Base-by-base conservation (phyloP, 1,139 yeast genomes). In the Blastobotrys malaysiensis region DNA sequence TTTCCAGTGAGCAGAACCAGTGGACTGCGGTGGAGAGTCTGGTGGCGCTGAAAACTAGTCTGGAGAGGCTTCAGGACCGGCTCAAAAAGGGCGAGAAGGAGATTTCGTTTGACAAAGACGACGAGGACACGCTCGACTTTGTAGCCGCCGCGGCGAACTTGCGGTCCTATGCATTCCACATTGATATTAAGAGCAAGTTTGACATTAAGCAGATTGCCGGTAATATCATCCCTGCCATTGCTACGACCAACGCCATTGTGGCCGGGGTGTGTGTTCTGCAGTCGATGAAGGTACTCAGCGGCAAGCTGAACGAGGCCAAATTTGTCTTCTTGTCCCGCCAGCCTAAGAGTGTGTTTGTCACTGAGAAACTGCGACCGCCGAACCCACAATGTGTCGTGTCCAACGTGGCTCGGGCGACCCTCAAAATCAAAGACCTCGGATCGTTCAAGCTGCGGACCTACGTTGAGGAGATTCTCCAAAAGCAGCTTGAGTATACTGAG, bases 201-300 rank as follows among this genome's bases (percentile, higher is more conserved):
- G 96, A 89, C 59, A 82, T 88, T 60, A 95, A 95, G 69, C 83
- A 95, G 67, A 90, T 91, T 63, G 99, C 99, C 0, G 99, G 99
- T 9, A 93, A 93, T 68, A 95, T 95, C 64, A 93, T 95, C 51
- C 99, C 99, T 0, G 99, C 99, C 0, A 91, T 95, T 63, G 99
- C 99, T 11, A 93, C 99, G 1, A 93, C 98, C 9, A 95, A 95
- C 69, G 98, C 99, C 1, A 85, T 93, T 19, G 84, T 93, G 59
- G 91, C 97, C 0, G 99, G 99, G 0, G 79, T 90, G 58, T 86
- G 95, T 22, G 84, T 90, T 13, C 68, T 91, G 54, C 84, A 83
- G 53, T 86, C 91, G 0, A 71, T 88, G 52, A 80, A 82, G 53
- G 78, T 79, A 49, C 78, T 83, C 18, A 62, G 64, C 14, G 62